These are phyloP conservation scores for Beta vulgaris DNA, from an alignment of 148 eudicot species.

Conservation along the genomic window DNA sequence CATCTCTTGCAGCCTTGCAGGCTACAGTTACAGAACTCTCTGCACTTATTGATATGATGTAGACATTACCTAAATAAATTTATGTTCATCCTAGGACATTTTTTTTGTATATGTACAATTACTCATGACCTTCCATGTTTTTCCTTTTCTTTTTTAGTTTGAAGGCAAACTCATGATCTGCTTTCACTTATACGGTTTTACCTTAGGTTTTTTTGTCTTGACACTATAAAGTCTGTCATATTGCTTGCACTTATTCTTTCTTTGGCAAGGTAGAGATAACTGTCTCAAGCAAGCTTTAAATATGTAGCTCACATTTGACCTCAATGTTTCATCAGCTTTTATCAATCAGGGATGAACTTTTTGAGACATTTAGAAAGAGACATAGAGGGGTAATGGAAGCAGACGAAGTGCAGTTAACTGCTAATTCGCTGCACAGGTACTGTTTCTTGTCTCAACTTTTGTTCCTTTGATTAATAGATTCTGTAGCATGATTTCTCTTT, in stretches of 20 bases:
- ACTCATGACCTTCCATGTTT: neutral
- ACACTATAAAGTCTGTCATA: neutral
- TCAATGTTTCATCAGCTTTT: conserved; percentile 48
- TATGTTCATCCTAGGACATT: neutral
- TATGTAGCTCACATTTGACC: conserved; percentile 18
- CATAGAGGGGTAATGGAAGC: conserved; percentile 92
- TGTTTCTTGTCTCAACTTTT: conserved; percentile 10
- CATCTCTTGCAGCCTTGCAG: conserved; percentile 6
- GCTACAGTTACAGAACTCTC: neutral
- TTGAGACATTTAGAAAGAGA: conserved; percentile 93
- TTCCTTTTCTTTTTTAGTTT: neutral
- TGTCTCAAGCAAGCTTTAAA: neutral
- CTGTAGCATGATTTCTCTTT: neutral
- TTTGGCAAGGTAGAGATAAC: neutral
- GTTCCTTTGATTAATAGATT: neutral
- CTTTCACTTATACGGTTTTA: neutral
- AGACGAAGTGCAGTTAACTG: conserved; percentile 95
- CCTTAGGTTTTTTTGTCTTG: neutral
- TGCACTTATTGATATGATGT: neutral
- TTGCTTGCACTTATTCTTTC: neutral
- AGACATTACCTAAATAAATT: neutral
- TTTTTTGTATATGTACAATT: neutral
- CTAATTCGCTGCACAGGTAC: conserved; percentile 86
- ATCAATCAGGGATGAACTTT: conserved; percentile 89
- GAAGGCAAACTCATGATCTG: conserved; percentile 2